phyloP scores from a whole-genome alignment of 805 yeast species.

The Candida odintsovae region DNA sequence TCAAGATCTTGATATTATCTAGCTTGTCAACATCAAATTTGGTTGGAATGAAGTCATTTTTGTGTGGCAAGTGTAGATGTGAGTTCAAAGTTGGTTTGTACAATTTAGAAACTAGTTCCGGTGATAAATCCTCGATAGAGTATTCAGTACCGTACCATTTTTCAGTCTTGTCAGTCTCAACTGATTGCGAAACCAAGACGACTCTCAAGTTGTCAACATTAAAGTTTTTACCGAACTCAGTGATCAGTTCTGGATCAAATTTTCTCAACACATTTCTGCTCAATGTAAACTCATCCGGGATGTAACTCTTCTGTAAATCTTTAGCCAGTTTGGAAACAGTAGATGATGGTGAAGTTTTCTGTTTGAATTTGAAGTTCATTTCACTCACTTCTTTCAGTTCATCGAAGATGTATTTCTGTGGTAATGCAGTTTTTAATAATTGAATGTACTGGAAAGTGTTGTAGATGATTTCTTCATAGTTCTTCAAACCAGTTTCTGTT shows the following conservation, averaged over 20 bases:
- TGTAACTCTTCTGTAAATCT: constrained; percentile 45
- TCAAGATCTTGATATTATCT: constrained; percentile 28
- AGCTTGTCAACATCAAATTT: constrained; percentile 57
- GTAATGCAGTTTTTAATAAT: constrained; percentile 49
- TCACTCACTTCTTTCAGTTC: constrained; percentile 67
- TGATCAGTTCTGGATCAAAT: constrained; percentile 51
- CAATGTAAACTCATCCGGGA: constrained; percentile 64
- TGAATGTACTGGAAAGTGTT: constrained; percentile 69
- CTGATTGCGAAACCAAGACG: constrained; percentile 45
- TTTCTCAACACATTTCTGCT: constrained; percentile 50
- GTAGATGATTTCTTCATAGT: constrained; percentile 56
- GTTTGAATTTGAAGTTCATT: constrained; percentile 72
- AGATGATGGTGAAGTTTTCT: constrained; percentile 63
- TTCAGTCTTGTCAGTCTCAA: constrained; percentile 51
- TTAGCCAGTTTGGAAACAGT: constrained; percentile 70
- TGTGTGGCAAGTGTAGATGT: constrained; percentile 54
- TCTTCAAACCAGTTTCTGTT: constrained; percentile 62
- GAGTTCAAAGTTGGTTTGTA: constrained; percentile 25
- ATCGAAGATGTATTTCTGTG: constrained; percentile 74
- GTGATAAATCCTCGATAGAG: constrained; percentile 39
- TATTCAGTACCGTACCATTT: constrained; percentile 92
- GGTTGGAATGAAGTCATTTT: constrained; percentile 79
- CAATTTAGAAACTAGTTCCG: constrained; percentile 31
- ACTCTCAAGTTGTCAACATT: constrained; percentile 56
- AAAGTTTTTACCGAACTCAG: constrained; percentile 43